Base-by-base conservation (phyloP, 2,329 filamentous ascomycete genomes). In the Pyrenochaeta sp. region DNA sequence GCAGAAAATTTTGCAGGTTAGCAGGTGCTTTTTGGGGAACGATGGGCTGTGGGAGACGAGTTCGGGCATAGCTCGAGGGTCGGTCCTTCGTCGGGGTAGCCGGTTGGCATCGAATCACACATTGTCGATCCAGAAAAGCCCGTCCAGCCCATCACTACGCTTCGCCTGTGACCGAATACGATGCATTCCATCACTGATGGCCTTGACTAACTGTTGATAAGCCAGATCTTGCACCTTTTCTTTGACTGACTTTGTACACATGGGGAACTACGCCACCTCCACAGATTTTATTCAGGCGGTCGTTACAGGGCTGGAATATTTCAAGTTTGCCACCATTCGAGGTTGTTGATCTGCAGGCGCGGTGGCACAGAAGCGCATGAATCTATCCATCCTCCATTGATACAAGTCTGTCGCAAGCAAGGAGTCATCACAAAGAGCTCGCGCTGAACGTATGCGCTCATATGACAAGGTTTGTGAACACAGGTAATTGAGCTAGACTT, bases 1-100 rank as follows among this genome's bases (percentile, higher is more conserved):
- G 37, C 58, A 59, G 48, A 52, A 72, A 74, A 69, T 40, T 74
- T 65, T 73, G 69, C 70, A 58, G 36, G 39, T 59, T 66, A 64
- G 55, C 36, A 58, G 44, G 44, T 42, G 44, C 61, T 53, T 32
- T 42, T 66, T 59, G 51, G 53, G 57, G 42, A 43, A 48, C 58
- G 59, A 60, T 37, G 46, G 62, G 28, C 65, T 65, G 66, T 60
- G 58, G 61, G 56, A 46, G 48, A 39, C 24, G 34, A 8, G 46
- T 60, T 57, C 47, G 55, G 63, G 57, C 42, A 50, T 64, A 56
- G 64, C 49, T 54, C 22, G 54, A 65, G 67, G 69, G 56, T 66
- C 71, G 66, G 66, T 55, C 65, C 71, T 59, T 73, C 50, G 39
- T 66, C 68, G 68, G 64, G 55, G 54, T 50, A 55, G 2, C 52